Evolutionary conservation across 305 asterid genomes (phyloP), one percentile per base, ranked within the genome.

Genomic region (Fraxinus sp.): DNA sequence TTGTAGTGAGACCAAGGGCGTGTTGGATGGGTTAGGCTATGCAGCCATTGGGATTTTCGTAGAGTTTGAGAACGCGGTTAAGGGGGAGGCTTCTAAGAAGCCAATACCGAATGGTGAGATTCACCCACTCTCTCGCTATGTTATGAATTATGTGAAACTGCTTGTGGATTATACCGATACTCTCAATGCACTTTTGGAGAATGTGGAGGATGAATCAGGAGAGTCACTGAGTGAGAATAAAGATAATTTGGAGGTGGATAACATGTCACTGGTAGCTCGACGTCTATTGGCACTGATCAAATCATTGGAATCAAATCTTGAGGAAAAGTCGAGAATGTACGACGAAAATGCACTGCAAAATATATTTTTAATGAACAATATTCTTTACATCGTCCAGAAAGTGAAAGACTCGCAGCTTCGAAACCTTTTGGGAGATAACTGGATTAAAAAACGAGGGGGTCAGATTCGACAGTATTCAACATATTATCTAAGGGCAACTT

Each of bases 31-130:
- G 46, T 83, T 96, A 86, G 97, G 97, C 0, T 91, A 89, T 84
- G 97, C 98, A 6, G 99, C 97, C 70, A 90, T 93, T 74, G 99
- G 97, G 75, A 96, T 97, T 43, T 93, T 94, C 20, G 92, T 93
- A 83, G 98, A 93, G 88, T 94, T 96, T 84, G 98, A 96, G 89
- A 94, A 89, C 81, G 98, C 98, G 36, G 98, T 96, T 85, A 87
- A 91, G 87, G 94, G 98, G 81, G 99, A 96, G 86, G 74, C 93
- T 70, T 94, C 98, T 0, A 94, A 87, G 89, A 92, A 84, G 84
- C 97, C 97, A 2, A 84, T 92, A 70, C 98, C 87, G 74, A 91
- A 92, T 81, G 98, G 93, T 81, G 99, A 93, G 85, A 92, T 96
- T 83, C 99, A 94, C 75, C 99, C 98, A 20, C 91, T 96, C 81